phyloP scores from a whole-genome alignment of 2,329 filamentous ascomycete species.

The Alternaria dauci region DNA sequence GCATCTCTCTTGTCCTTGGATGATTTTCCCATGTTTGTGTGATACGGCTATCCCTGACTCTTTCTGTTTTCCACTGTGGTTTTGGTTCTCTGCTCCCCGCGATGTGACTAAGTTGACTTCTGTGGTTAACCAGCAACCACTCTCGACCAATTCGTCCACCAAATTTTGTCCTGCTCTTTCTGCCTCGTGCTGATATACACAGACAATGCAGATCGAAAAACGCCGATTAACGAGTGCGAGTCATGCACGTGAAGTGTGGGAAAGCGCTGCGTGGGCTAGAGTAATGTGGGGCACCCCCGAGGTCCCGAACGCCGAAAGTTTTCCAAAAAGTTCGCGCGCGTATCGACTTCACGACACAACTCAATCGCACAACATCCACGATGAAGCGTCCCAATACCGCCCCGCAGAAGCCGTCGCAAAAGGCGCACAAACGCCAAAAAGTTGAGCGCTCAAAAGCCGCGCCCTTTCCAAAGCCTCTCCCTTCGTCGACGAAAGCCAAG shows the following conservation, averaged over 20 bases:
- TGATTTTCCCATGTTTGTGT: constrained; percentile 80
- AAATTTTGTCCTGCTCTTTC: not conserved
- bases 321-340: constrained; percentile 28
- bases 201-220: not conserved
- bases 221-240: constrained; percentile 11
- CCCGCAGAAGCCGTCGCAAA: constrained; percentile 53
- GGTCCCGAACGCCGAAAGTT: constrained; percentile 36
- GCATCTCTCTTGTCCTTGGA: constrained; percentile 99
- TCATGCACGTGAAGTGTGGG: constrained; percentile 35
- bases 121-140: not conserved
- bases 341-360: not conserved
- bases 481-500: constrained; percentile 29
- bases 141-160: not conserved
- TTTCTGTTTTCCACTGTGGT: not conserved
- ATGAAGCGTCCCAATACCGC: constrained; percentile 52
- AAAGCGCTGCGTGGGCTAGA: constrained; percentile 29
- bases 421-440: constrained; percentile 56
- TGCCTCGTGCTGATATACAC: not conserved
- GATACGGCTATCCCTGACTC: not conserved
- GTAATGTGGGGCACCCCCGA: constrained; percentile 22
- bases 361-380: constrained; percentile 12
- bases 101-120: not conserved
- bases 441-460: constrained; percentile 30
- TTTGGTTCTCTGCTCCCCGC: not conserved
- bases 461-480: constrained; percentile 21